Percentiles rank a stretch among this genome's conserved stretches.
Evolutionary conservation across 345 rosid genomes (phyloP).

Genomic region (Psidium friedrichsthalianum): DNA sequence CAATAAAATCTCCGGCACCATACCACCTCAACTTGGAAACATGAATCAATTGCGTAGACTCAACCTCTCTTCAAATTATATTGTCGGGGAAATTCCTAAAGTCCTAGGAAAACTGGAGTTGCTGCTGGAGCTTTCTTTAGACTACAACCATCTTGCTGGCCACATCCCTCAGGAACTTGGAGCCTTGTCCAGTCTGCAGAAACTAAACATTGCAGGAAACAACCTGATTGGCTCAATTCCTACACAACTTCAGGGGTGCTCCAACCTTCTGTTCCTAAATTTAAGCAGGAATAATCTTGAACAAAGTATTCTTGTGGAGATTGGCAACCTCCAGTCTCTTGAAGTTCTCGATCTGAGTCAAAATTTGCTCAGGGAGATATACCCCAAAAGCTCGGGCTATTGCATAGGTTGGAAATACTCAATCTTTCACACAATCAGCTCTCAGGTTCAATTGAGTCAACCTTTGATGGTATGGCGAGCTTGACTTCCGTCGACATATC

Average conservation of each 20-base stretch:
- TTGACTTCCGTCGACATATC: constrained; percentile 11
- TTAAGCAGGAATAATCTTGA: constrained; percentile 13
- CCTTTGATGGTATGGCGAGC: neutral
- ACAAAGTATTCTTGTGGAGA: constrained; percentile 3
- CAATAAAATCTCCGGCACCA: neutral
- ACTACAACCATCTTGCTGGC: constrained; percentile 9
- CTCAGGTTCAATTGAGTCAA: constrained; percentile 6
- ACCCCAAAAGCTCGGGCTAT: neutral
- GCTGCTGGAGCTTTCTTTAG: neutral
- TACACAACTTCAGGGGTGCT: neutral
- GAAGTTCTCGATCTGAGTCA: neutral
- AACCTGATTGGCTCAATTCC: constrained; percentile 6
- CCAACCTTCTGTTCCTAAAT: constrained; percentile 2
- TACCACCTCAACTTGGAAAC: neutral
- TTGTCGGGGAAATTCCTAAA: neutral
- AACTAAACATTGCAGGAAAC: constrained; percentile 14
- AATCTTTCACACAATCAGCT: constrained; percentile 2
- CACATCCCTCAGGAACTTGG: constrained; percentile 13
- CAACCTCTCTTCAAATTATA: constrained; percentile 1
- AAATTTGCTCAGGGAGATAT: neutral
- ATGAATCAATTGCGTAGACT: neutral
- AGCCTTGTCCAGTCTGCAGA: neutral
- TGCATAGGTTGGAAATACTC: neutral
- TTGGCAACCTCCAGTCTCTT: neutral
- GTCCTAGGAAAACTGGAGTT: constrained; percentile 7